Conservation (phyloP, 1,284 basidiomycete species). For the Cryptococcus sp. region DNA sequence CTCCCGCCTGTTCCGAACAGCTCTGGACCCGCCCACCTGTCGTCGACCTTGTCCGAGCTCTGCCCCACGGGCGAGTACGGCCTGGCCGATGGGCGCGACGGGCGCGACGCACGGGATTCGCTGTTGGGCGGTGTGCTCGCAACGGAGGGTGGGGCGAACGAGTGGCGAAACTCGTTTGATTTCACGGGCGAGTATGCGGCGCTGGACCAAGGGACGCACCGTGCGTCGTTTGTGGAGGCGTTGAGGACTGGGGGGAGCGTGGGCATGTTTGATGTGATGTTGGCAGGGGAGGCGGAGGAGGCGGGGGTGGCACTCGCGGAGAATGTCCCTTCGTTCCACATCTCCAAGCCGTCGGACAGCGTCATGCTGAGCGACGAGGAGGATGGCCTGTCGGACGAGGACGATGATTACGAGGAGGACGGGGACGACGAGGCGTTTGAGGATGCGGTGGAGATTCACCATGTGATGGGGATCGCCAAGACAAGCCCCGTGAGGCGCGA, state of each 20-base stretch:
- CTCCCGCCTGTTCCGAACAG: slow-evolving; percentile 9
- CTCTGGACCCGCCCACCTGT: not conserved
- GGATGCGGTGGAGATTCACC: slow-evolving; percentile 8
- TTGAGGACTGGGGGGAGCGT: slow-evolving; percentile 24
- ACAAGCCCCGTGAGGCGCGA: slow-evolving; percentile 17
- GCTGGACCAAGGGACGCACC: slow-evolving; percentile 64
- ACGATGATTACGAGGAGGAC: slow-evolving; percentile 13
- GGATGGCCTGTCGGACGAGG: slow-evolving; percentile 5
- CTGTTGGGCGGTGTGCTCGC: slow-evolving; percentile 14
- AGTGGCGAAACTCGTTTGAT: slow-evolving; percentile 68
- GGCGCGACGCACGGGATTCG: slow-evolving; percentile 7
- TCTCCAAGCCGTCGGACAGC: slow-evolving; percentile 18
- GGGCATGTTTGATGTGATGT: slow-evolving; percentile 5
- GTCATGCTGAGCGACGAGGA: slow-evolving; percentile 2
- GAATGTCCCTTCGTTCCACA: slow-evolving; percentile 8
- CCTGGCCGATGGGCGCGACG: too few relatives aligned
- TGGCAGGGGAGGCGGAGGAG: not conserved
- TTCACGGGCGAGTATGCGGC: slow-evolving; percentile 74
- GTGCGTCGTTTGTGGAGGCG: slow-evolving; percentile 70
- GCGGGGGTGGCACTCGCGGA: slow-evolving; percentile 1
- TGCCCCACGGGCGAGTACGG: not conserved
- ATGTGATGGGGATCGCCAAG: slow-evolving; percentile 19
- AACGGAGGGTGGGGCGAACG: not conserved
- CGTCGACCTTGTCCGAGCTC: not conserved
- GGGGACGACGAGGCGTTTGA: slow-evolving; percentile 14